These are phyloP conservation scores for Leccinum longicurvipes DNA, from an alignment of 768 basidiomycete species.

Conservation along the genomic window DNA sequence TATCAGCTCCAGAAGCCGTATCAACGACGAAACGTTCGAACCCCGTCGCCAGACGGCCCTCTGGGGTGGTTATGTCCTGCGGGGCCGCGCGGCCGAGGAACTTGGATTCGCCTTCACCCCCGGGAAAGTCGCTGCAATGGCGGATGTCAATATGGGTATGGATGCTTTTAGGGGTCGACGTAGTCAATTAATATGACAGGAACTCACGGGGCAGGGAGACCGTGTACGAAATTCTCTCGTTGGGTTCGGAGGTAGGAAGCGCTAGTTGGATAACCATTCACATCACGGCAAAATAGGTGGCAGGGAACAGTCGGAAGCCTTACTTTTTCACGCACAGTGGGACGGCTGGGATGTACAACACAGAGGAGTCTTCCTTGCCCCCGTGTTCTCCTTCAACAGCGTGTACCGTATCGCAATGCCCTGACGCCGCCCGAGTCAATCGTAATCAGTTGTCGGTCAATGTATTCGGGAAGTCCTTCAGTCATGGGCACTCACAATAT, in stretches of 20 bases:
- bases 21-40: slow-evolving; percentile 36
- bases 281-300: background rate
- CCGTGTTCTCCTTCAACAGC: slow-evolving; percentile 49
- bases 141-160: background rate
- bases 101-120: slow-evolving; percentile 47
- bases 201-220: slow-evolving; percentile 50
- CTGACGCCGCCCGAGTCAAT: slow-evolving; percentile 21
- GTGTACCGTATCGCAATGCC: slow-evolving; percentile 56
- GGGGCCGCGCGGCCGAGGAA: slow-evolving; percentile 38
- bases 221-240: slow-evolving; percentile 42
- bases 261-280: slow-evolving; percentile 25
- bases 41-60: slow-evolving; percentile 42
- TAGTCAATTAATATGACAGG: background rate
- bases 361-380: slow-evolving; percentile 50
- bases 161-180: background rate
- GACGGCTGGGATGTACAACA: slow-evolving; percentile 54
- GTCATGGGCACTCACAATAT: slow-evolving; percentile 39
- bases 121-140: slow-evolving; percentile 46
- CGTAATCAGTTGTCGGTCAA: background rate
- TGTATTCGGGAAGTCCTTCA: background rate
- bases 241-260: slow-evolving; percentile 50
- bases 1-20: slow-evolving; percentile 1
- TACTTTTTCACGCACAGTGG: slow-evolving; percentile 51
- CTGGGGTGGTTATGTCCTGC: slow-evolving; percentile 32
- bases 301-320: slow-evolving; percentile 6